Percentiles rank a stretch among this genome's conserved stretches.
Conservation (phyloP, 1,139 yeast species). For the Arxiozyma heterogenica region DNA sequence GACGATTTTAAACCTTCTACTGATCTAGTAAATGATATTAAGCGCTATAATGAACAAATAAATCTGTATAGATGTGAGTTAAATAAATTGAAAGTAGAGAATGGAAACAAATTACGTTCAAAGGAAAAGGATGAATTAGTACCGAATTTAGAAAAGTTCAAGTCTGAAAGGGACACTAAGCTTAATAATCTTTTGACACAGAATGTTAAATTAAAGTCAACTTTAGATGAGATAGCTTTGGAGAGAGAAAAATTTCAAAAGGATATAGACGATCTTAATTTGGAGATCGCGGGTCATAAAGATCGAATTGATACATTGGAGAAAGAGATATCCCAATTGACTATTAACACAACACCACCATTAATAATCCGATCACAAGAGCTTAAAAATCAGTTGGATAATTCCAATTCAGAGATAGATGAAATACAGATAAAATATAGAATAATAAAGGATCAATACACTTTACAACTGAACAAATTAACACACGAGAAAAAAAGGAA, state of each 20-base stretch:
- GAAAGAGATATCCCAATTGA: background rate
- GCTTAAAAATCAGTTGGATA: background rate
- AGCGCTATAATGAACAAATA: background rate
- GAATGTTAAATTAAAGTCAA: background rate
- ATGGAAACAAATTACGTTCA: background rate
- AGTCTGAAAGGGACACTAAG: background rate
- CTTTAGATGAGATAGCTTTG: background rate
- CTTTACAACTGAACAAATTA: background rate
- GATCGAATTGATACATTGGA: background rate
- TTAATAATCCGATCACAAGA: background rate
- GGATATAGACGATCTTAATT: background rate
- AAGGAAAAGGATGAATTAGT: background rate
- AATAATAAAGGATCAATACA: background rate
- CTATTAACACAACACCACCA: background rate
- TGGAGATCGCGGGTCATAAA: background rate
- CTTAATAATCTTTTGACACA: background rate
- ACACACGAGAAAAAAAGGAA: background rate
- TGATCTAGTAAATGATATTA: constrained; percentile 5
- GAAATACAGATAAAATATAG: background rate
- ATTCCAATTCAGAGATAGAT: background rate
- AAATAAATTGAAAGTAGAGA: background rate
- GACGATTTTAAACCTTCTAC: constrained; percentile 11
- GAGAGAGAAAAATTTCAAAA: background rate
- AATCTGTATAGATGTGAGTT: background rate
- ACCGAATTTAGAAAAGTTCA: background rate